These are phyloP conservation scores for Rhamnella rubrinervis DNA, from an alignment of 331 rosid species.

Conservation along the genomic window DNA sequence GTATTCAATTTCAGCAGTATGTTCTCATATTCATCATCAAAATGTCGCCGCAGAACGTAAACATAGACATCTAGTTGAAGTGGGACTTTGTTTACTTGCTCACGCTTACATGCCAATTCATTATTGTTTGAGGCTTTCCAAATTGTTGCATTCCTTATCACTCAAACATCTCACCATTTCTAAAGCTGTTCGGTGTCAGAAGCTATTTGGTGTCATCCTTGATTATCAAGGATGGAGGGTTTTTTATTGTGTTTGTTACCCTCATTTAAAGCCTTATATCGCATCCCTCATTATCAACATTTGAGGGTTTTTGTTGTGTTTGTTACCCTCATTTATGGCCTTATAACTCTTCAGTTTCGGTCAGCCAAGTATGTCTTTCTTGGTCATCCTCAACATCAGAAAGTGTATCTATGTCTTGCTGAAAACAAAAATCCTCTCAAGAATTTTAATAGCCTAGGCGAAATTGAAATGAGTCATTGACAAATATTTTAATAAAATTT, in stretches of 20 bases:
- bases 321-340: not conserved
- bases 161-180: not conserved
- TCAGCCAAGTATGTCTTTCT: too few relatives aligned
- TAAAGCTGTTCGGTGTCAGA: not conserved
- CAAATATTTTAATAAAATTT: too few relatives aligned
- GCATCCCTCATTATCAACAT: not conserved
- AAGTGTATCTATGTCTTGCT: too few relatives aligned
- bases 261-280: not conserved
- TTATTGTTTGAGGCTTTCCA: not conserved
- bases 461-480: too few relatives aligned
- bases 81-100: too few relatives aligned
- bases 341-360: not conserved
- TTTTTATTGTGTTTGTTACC: not conserved
- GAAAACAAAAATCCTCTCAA: too few relatives aligned
- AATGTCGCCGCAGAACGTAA: too few relatives aligned
- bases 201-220: not conserved
- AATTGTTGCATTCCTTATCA: not conserved
- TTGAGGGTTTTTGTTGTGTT: not conserved
- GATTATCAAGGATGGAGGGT: not conserved
- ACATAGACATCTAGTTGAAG: too few relatives aligned
- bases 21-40: too few relatives aligned
- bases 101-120: not conserved
- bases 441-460: too few relatives aligned
- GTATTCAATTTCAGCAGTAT: too few relatives aligned
- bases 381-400: too few relatives aligned